These are phyloP conservation scores for Eucalyptus sp. DNA, from an alignment of 345 rosid species.

Conservation along the genomic window DNA sequence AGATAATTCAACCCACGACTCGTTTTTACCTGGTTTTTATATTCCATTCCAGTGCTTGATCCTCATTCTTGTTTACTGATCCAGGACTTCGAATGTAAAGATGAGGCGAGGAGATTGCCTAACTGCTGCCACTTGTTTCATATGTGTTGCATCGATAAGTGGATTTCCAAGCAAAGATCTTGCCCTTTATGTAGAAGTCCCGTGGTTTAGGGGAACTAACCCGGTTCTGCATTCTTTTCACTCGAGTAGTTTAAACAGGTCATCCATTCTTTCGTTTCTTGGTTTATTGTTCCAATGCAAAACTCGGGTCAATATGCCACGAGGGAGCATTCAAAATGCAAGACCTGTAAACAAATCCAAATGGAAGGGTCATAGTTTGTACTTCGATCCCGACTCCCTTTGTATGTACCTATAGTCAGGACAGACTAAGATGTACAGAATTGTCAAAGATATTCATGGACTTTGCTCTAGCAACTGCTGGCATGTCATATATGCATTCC, in stretches of 20 bases:
- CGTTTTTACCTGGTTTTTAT: not conserved
- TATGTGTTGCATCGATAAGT: constrained; percentile 1
- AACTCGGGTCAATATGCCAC: not conserved
- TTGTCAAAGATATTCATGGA: not conserved
- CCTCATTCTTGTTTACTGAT: not conserved
- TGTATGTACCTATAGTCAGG: not conserved
- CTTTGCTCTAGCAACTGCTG: not conserved
- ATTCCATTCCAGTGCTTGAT: not conserved
- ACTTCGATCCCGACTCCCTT: not conserved
- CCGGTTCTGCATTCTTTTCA: not conserved
- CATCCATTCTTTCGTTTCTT: not conserved
- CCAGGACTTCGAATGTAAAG: constrained; percentile 16
- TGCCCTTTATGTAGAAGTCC: constrained; percentile 25
- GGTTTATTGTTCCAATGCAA: not conserved
- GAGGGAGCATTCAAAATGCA: not conserved
- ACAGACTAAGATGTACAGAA: not conserved
- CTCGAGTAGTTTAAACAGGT: too few relatives aligned
- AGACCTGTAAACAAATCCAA: not conserved
- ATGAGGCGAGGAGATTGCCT: constrained; percentile 8
- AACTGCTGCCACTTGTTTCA: constrained; percentile 19
- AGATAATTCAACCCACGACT: not conserved
- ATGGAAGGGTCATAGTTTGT: not conserved
- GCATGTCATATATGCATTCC: not conserved
- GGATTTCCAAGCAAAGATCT: constrained; percentile 12
- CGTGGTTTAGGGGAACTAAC: not conserved